Conservation (phyloP, 164 flowering plant genomes). For the Stephania cephalantha region DNA sequence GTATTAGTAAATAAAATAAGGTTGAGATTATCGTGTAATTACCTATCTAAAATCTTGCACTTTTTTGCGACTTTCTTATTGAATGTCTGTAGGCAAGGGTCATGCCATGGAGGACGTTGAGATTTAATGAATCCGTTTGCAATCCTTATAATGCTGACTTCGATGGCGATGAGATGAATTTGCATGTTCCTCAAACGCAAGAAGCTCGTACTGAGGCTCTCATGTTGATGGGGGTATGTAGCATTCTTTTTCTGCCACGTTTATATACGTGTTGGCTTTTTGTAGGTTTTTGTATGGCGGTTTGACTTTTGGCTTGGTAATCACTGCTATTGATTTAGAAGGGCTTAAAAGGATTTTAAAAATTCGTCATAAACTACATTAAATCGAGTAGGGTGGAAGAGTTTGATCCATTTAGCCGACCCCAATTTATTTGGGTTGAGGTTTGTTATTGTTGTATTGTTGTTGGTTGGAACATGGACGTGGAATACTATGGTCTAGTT, state of each 20-base stretch:
- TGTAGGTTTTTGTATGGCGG: background rate
- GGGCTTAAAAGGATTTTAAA: too few species aligned
- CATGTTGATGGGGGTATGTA: constrained; percentile 81
- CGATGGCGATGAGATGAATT: constrained; percentile 99
- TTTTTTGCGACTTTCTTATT: background rate
- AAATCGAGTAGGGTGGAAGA: too few species aligned
- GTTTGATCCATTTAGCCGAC: too few species aligned
- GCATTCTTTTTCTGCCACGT: background rate
- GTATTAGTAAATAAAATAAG: too few species aligned
- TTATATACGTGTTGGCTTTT: background rate
- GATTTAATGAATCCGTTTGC: constrained; percentile 98
- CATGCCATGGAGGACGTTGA: constrained; percentile 95
- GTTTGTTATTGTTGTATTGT: too few species aligned
- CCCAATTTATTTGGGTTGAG: too few species aligned
- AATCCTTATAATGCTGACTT: constrained; percentile 99
- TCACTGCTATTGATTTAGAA: background rate
- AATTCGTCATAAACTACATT: too few species aligned
- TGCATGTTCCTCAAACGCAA: constrained; percentile 98
- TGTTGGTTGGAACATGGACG: too few species aligned
- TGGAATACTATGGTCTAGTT: too few species aligned
- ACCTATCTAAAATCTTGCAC: background rate
- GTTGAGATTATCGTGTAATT: background rate
- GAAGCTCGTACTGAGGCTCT: constrained; percentile 99
- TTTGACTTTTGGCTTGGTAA: background rate
- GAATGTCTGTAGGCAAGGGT: constrained; percentile 64